These are phyloP conservation scores for Blastobotrys ciferrii DNA, from an alignment of 1,139 yeast species.

Conservation along the genomic window DNA sequence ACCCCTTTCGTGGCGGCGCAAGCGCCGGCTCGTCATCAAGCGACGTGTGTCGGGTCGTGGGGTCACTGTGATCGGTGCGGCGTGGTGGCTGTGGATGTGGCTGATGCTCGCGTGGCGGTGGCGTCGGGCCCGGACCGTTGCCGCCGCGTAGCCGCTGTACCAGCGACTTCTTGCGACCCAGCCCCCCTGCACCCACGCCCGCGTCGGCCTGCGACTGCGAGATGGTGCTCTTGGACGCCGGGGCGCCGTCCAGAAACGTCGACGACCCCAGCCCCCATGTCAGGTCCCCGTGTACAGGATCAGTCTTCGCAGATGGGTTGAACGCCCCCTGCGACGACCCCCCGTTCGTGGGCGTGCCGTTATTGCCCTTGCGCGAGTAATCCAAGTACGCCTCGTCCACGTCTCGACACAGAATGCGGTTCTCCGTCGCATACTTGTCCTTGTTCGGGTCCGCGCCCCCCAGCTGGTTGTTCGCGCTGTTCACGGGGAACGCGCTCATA, in stretches of 20 bases:
- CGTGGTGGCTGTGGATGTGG: background rate
- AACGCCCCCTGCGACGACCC: constrained; percentile 36
- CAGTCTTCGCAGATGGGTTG: constrained; percentile 66
- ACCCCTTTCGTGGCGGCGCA: constrained; percentile 3
- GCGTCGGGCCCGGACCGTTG: constrained; percentile 23
- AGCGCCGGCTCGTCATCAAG: background rate
- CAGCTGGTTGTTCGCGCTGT: constrained; percentile 89
- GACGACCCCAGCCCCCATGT: constrained; percentile 88
- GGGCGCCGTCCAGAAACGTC: constrained; percentile 94
- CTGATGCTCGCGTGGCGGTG: constrained; percentile 14
- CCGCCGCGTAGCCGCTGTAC: constrained; percentile 58
- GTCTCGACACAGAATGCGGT: constrained; percentile 36
- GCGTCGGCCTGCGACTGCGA: constrained; percentile 36
- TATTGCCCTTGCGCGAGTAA: constrained; percentile 14
- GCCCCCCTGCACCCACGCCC: constrained; percentile 26
- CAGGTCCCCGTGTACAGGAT: constrained; percentile 77
- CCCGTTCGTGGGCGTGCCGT: background rate
- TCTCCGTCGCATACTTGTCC: constrained; percentile 40
- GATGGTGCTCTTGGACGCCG: constrained; percentile 67
- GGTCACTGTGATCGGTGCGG: constrained; percentile 10
- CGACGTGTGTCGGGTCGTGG: constrained; percentile 15
- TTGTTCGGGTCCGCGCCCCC: constrained; percentile 51
- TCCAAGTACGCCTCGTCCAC: constrained; percentile 36
- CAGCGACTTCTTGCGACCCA: constrained; percentile 60
- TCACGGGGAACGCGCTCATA: constrained; percentile 89